Base-by-base conservation (phyloP, 768 basidiomycete genomes). In the Cyathus striatus region DNA sequence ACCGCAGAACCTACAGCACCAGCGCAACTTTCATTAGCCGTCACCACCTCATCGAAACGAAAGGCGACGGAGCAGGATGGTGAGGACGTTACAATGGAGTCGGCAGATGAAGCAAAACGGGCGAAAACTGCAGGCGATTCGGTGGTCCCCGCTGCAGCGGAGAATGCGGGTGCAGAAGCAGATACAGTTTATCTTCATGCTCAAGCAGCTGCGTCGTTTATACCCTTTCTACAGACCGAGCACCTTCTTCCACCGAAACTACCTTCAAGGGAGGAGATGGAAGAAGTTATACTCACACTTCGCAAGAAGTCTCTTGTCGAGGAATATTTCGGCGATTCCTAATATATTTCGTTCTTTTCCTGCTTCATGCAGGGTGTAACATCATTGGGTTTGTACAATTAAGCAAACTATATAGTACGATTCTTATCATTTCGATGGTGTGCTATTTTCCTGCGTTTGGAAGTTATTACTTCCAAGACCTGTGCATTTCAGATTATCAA, bases 261-360 rank as follows among this genome's bases (percentile, higher is more conserved):
- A 62, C 87, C 89, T 1, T 79, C 78, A 1, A 70, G 76, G 43
- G 76, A 79, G 36, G 88, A 94, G 61, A 85, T 90, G 86, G 90
- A 90, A 57, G 59, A 62, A 17, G 76, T 87, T 7, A 59, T 96
- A 42, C 70, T 96, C 44, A 76, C 74, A 21, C 66, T 92, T 48
- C 73, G 86, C 57, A 94, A 95, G 66, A 76, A 82, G 64, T 83
- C 83, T 17, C 62, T 95, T 34, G 78, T 90, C 43, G 84, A 90
- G 53, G 90, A 96, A 52, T 76, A 78, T 51, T 76, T 78, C 46
- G 74, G 75, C 16, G 64, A 66, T 42, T 57, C 57, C 40, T 46
- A 25, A 39, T 37, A n/a, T n/a, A n/a, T n/a, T n/a, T n/a, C n/a
- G n/a, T n/a, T n/a, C n/a, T n/a, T n/a, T n/a, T n/a, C n/a, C n/a